Conservation (phyloP, 768 basidiomycete species). For the Xerocomus potaroensis region DNA sequence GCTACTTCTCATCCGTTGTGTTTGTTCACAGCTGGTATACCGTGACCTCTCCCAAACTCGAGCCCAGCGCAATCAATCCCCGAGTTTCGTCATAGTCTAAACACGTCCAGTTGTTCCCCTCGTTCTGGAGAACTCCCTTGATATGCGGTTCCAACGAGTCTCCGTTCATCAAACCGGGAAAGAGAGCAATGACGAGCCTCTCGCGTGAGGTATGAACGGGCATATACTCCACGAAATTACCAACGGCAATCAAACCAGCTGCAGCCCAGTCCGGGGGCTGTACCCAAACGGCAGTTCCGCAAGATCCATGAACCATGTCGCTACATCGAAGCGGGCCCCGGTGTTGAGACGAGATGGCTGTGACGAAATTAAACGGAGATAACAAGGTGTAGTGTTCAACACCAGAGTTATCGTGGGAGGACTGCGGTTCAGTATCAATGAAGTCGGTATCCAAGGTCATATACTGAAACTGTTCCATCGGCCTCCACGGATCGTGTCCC, state of each 20-base stretch:
- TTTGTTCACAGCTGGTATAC: conserved; percentile 27
- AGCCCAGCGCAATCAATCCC: conserved; percentile 52
- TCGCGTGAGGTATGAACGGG: conserved; percentile 28
- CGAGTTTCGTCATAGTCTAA: conserved; percentile 58
- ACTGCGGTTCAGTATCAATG: not conserved
- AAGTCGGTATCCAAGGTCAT: conserved; percentile 42
- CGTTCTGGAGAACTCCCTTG: conserved; percentile 33
- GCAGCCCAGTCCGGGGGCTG: conserved; percentile 47
- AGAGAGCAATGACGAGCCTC: conserved; percentile 43
- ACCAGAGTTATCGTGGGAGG: conserved; percentile 4
- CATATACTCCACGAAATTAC: conserved; percentile 10
- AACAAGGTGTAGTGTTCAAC: conserved; percentile 28
- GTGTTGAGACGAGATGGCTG: conserved; percentile 33
- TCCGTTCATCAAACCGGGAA: conserved; percentile 39
- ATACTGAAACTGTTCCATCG: conserved; percentile 46
- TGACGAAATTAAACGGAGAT: conserved; percentile 46
- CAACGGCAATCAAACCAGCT: conserved; percentile 34
- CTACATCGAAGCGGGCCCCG: conserved; percentile 54
- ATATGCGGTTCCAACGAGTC: conserved; percentile 20
- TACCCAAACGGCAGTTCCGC: conserved; percentile 62
- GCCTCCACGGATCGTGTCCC: conserved; percentile 58
- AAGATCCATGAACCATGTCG: conserved; percentile 47
- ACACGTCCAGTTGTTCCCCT: conserved; percentile 41
- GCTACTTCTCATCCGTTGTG: not conserved
- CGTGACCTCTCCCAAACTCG: conserved; percentile 43